phyloP scores from a whole-genome alignment of 495 filamentous ascomycete genomes.

The Sordaria brevicollis region DNA sequence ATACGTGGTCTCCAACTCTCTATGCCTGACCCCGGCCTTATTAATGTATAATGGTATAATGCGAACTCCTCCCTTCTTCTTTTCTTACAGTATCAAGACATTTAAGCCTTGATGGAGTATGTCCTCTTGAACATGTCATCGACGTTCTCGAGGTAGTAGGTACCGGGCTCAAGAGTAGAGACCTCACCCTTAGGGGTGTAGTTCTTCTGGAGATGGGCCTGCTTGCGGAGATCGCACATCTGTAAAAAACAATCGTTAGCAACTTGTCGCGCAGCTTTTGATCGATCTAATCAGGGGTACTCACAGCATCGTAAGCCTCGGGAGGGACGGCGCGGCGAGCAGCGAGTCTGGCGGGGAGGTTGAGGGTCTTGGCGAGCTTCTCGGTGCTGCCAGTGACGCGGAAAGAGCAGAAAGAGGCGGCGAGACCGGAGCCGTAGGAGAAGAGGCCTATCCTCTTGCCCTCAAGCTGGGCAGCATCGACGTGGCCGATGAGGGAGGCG shows the following conservation, averaged over 20 bases:
- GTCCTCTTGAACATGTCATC: constrained; percentile 93
- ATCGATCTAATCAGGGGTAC: constrained; percentile 12
- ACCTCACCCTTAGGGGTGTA: constrained; percentile 67
- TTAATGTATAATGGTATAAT: not conserved
- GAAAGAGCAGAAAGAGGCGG: constrained; percentile 80
- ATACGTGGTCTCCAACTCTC: not conserved
- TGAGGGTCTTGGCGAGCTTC: constrained; percentile 63
- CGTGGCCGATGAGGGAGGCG: constrained; percentile 62
- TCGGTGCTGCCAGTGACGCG: constrained; percentile 71
- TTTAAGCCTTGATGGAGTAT: constrained; percentile 80
- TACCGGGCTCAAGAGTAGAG: constrained; percentile 66
- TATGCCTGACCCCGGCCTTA: not conserved
- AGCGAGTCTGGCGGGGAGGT: constrained; percentile 69
- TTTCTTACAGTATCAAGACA: not conserved
- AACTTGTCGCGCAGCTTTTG: not conserved
- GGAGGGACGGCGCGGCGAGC: constrained; percentile 58
- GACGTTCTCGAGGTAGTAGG: constrained; percentile 82
- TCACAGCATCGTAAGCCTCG: constrained; percentile 76
- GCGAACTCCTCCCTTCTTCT: not conserved
- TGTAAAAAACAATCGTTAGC: constrained; percentile 23
- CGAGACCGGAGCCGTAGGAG: constrained; percentile 90
- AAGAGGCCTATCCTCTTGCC: constrained; percentile 88
- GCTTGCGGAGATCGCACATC: constrained; percentile 91
- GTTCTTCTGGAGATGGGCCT: constrained; percentile 87
- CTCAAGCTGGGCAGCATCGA: constrained; percentile 54